These are phyloP conservation scores for Ustilago esculenta DNA, from an alignment of 1,284 basidiomycete species.

Conservation along the genomic window DNA sequence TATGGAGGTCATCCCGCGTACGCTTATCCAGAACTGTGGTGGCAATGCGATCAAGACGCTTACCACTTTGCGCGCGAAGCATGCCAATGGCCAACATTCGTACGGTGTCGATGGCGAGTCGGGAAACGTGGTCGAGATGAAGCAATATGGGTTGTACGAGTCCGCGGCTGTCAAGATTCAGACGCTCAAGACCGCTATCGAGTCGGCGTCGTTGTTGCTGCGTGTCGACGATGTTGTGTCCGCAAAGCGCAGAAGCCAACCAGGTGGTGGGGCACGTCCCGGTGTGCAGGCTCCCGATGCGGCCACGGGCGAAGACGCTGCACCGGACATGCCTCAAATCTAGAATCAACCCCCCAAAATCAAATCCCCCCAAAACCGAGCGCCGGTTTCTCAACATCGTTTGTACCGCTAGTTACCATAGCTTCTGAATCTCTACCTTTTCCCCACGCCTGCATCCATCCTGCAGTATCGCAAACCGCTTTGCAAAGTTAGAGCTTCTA, in stretches of 20 bases:
- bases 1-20: constrained; percentile 96
- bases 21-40: constrained; percentile 92
- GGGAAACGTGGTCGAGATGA: constrained; percentile 96
- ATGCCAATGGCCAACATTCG: constrained; percentile 86
- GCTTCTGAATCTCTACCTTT: too few species aligned
- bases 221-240: constrained; percentile 95
- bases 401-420: too few species aligned
- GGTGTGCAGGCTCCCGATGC: constrained; percentile 43
- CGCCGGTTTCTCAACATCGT: not conserved
- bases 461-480: too few species aligned
- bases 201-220: constrained; percentile 89
- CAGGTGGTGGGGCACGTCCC: constrained; percentile 37
- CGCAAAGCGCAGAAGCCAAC: constrained; percentile 69
- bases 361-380: not conserved
- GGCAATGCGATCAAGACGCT: constrained; percentile 92
- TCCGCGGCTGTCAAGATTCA: constrained; percentile 97
- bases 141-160: constrained; percentile 90
- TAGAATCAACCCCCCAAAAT: not conserved
- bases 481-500: too few species aligned
- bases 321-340: constrained; percentile 50
- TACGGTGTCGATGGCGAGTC: constrained; percentile 96
- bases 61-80: constrained; percentile 88
- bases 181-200: constrained; percentile 95
- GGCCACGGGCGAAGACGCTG: constrained; percentile 37
- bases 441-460: too few species aligned